Base-by-base conservation (phyloP, 2,329 filamentous ascomycete genomes). In the Lasiodiplodia gonubiensis region DNA sequence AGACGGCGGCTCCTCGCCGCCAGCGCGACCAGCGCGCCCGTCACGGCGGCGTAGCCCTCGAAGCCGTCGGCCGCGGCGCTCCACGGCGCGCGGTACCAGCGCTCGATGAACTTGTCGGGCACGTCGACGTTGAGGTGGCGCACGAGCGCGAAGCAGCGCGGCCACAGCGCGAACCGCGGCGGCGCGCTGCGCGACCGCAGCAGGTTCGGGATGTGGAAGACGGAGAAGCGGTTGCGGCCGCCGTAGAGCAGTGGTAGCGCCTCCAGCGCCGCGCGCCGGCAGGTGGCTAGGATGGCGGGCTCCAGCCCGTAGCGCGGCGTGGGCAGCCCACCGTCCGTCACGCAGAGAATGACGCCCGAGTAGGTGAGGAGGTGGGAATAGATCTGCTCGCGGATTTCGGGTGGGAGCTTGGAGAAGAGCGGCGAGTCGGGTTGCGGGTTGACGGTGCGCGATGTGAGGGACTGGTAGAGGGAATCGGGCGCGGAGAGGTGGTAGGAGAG, bases 131-230 rank as follows among this genome's bases (percentile, higher is more conserved):
- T 67, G 21, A 67, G 55, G 55, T 42, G 49, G 33, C 55, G 54
- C 4, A 67, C 14, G 21, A 67, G 46, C 42, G 65, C 33, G 37
- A 67, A 67, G 65, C 46, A 54, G 48, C 65, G 65, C 35, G 65
- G 65, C 7, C 46, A 61, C 4, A 67, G 54, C 23, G 55, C 65
- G 65, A 67, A 67, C 46, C 46, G 23, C 1, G 65, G 65, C 21
- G 65, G 42, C 39, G 53, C 48, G 33, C 8, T 18, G 48, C 54
- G 55, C 54, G 65, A 61, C 33, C 65, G 65, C 23, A 67, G 42
- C 55, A 67, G 48, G 65, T 67, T 67, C 10, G 65, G 65, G 46
- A 67, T 67, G 65, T 67, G 65, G 30, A 46, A 23, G 33, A 67
- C 49, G 65, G 54, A 60, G 54, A 67, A 67, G 46, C 42, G 46